Evolutionary conservation across 1,284 basidiomycete species (phyloP).

Genomic region (Polyporus tsugae): DNA sequence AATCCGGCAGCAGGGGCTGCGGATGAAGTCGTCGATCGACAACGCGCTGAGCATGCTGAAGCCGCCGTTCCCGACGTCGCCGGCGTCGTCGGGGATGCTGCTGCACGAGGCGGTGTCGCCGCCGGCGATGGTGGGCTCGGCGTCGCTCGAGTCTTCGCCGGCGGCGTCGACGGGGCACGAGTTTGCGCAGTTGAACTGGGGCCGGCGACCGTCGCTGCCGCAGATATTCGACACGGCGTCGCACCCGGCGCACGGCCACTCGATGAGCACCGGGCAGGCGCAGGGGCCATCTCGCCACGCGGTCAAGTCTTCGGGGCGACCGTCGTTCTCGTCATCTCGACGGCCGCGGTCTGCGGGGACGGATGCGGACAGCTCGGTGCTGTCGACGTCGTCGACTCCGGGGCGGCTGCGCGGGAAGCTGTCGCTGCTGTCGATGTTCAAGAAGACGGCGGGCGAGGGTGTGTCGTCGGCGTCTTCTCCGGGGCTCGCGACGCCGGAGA

Average conservation of each 20-base stretch:
- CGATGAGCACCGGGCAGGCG: slow-evolving; percentile 15
- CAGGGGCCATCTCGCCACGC: slow-evolving; percentile 49
- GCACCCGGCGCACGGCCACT: slow-evolving; percentile 31
- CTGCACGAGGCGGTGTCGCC: slow-evolving; percentile 32
- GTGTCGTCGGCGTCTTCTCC: slow-evolving; percentile 12
- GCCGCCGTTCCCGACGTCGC: slow-evolving; percentile 41
- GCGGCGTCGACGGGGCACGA: slow-evolving; percentile 24
- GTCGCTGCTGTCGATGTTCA: slow-evolving; percentile 64
- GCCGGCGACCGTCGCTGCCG: slow-evolving; percentile 48
- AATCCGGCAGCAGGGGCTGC: slow-evolving; percentile 51
- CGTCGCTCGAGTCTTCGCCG: slow-evolving; percentile 40
- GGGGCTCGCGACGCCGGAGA: slow-evolving; percentile 32
- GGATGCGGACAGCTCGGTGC: slow-evolving; percentile 50
- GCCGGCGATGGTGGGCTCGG: slow-evolving; percentile 18
- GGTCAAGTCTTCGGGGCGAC: slow-evolving; percentile 37
- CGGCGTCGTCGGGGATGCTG: slow-evolving; percentile 19
- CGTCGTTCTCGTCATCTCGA: slow-evolving; percentile 44
- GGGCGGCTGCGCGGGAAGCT: slow-evolving; percentile 41
- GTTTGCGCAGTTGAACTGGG: slow-evolving; percentile 19
- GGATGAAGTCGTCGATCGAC: slow-evolving; percentile 71
- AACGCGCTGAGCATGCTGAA: slow-evolving; percentile 66
- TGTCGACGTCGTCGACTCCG: slow-evolving; percentile 18
- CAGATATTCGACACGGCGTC: slow-evolving; percentile 45
- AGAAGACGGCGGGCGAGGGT: slow-evolving; percentile 53
- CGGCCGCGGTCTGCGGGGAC: slow-evolving; percentile 67